Conservation (phyloP, 345 rosid genomes). For the Heritiera fomes region DNA sequence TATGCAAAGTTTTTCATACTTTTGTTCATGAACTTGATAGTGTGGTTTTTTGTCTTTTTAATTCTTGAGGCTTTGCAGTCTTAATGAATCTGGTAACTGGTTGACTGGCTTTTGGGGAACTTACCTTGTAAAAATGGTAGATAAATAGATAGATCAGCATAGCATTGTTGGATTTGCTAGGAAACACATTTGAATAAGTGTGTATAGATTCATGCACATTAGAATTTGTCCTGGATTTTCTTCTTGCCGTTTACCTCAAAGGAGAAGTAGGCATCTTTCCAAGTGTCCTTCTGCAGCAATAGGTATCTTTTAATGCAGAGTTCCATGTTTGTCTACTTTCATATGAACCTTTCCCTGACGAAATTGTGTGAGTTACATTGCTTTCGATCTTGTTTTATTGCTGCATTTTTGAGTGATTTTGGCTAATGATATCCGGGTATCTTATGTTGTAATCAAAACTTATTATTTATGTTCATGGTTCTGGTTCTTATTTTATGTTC, state of each 20-base stretch:
- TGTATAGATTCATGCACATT: neutral
- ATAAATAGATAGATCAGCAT: neutral
- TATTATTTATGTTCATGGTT: neutral
- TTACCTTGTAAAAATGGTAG: neutral
- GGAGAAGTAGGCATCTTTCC: neutral
- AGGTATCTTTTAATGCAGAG: neutral
- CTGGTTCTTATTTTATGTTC: neutral
- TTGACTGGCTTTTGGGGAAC: neutral
- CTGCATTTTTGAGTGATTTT: neutral
- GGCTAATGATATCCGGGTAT: neutral
- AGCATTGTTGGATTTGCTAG: neutral
- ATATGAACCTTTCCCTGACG: neutral
- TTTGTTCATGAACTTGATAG: neutral
- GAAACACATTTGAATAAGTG: neutral
- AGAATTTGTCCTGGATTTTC: neutral
- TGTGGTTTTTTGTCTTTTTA: neutral
- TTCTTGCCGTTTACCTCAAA: neutral
- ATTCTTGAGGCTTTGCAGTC: neutral
- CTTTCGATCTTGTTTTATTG: neutral
- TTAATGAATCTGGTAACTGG: constrained; percentile 9
- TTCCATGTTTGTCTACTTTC: neutral
- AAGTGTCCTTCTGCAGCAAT: neutral
- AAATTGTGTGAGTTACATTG: neutral
- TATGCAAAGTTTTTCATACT: neutral
- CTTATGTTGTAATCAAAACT: neutral